Base-by-base conservation (phyloP, 2,329 filamentous ascomycete genomes). In the Aspergillus sp. region DNA sequence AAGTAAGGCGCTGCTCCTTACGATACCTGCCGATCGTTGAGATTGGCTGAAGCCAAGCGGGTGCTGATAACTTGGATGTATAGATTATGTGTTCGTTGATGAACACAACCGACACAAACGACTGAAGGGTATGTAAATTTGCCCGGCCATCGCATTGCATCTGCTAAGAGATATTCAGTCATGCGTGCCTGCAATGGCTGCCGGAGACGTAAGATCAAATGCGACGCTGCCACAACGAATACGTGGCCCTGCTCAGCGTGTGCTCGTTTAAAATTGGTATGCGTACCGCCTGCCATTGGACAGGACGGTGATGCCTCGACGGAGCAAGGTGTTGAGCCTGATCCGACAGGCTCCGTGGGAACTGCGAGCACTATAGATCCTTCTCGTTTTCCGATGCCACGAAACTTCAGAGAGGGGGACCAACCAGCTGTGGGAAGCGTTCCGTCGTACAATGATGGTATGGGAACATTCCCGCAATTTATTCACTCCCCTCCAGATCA, bases 61-160 rank as follows among this genome's bases (percentile, higher is more conserved):
- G 13, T 13, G 12, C 25, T 26, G 25, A 26, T 12, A 13, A 14
- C 13, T 26, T 26, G 10, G 25, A 2, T 28, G 37, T 38, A 28
- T 51, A 93, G 88, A 95, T 60, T 96, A 95, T 82, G 91, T 96
- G 51, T 96, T 96, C 56, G 91, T 96, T 36, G 89, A 96, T 61
- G 89, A 96, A 61, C 91, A 96, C 63, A 96, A 96, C 67, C 82
- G 91, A 43, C 91, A 96, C 64, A 96, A 96, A 65, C 78, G 89
- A 49, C 68, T 96, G 42, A 96, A 96, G 72, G 86, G 86, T 91
- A 74, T 40, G 58, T 26, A 26, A 22, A 31, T 30, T 8, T 10
- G 27, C 20, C 32, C 12, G 25, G 32, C 15, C 30, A 28, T 32
- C 24, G 4, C 11, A 38, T 27, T 31, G 8, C 17, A 13, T 10